Evolutionary conservation across 2,329 filamentous ascomycete species (phyloP).

Genomic region (Aspergillus arachidicola): DNA sequence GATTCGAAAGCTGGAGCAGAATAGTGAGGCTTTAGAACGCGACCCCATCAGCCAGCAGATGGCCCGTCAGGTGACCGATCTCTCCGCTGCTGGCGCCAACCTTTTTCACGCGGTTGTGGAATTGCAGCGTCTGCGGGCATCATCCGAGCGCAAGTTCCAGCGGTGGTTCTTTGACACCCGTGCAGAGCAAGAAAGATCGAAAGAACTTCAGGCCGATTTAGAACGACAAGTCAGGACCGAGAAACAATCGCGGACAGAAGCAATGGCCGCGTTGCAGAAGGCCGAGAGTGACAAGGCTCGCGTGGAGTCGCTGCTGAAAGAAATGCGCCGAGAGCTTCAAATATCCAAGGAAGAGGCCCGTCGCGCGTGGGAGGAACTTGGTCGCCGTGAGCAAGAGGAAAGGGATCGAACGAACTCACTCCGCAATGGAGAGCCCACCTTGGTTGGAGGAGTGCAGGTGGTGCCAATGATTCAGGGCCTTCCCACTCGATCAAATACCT

Average conservation of each 20-base stretch:
- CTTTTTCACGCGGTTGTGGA: conserved; percentile 97
- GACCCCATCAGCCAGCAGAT: conserved; percentile 86
- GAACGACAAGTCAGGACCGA: conserved; percentile 75
- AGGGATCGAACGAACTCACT: conserved; percentile 83
- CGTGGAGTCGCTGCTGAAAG: conserved; percentile 75
- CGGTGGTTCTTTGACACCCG: conserved; percentile 98
- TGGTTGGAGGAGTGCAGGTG: conserved; percentile 91
- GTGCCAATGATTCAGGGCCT: conserved; percentile 84
- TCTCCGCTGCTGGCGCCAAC: conserved; percentile 96
- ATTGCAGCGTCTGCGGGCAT: conserved; percentile 87
- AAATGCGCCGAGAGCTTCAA: conserved; percentile 88
- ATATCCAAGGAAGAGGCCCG: conserved; percentile 97
- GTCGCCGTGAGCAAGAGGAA: conserved; percentile 88
- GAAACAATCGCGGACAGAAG: conserved; percentile 68
- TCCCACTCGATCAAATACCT: conserved; percentile 57
- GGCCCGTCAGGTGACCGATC: conserved; percentile 89
- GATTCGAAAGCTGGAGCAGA: conserved; percentile 90
- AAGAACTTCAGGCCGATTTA: conserved; percentile 80
- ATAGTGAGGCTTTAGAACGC: conserved; percentile 78
- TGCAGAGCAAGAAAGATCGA: conserved; percentile 79
- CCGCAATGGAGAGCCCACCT: conserved; percentile 81
- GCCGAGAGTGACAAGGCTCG: conserved; percentile 69
- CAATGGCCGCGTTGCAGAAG: conserved; percentile 66
- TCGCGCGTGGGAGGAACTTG: conserved; percentile 95
- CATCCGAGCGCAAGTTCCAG: conserved; percentile 96